Evolutionary conservation across 176 grass and related monocot genomes (phyloP).

Genomic region (Pontederia crassipes): DNA sequence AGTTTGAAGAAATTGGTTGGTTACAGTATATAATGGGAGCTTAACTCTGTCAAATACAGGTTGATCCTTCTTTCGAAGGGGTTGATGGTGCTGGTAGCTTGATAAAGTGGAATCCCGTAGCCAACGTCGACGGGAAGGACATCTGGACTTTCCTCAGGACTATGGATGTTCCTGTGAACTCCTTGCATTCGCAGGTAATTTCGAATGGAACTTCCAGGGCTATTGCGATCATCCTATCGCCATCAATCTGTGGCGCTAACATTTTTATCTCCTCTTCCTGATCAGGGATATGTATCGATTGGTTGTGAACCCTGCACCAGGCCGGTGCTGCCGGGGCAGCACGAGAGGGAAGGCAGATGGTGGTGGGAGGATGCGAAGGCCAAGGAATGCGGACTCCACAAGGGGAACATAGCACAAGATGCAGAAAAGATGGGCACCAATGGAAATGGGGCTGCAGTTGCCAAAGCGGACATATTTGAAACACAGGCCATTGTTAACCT

Average conservation of each 20-base stretch:
- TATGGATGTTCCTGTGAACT: conserved; percentile 87
- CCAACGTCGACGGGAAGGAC: conserved; percentile 74
- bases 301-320: conserved; percentile 93
- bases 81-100: conserved; percentile 54
- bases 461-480: conserved; percentile 62
- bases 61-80: conserved; percentile 75
- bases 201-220: too few species aligned
- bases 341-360: conserved; percentile 90
- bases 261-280: background rate
- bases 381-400: conserved; percentile 93
- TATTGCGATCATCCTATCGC: too few species aligned
- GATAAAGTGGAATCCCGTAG: conserved; percentile 85
- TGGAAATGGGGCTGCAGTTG: conserved; percentile 32
- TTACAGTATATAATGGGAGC: too few species aligned
- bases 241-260: too few species aligned
- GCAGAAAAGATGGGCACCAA: conserved; percentile 29
- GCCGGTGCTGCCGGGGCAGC: conserved; percentile 69
- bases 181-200: conserved; percentile 55
- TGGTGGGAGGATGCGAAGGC: conserved; percentile 96
- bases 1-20: too few species aligned
- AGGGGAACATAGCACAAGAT: conserved; percentile 65
- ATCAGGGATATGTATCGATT: conserved; percentile 75
- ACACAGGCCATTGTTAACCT: conserved; percentile 58
- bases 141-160: conserved; percentile 78
- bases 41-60: conserved; percentile 6